Conservation (phyloP, 129 eudicot species). For the Logfia minima region DNA sequence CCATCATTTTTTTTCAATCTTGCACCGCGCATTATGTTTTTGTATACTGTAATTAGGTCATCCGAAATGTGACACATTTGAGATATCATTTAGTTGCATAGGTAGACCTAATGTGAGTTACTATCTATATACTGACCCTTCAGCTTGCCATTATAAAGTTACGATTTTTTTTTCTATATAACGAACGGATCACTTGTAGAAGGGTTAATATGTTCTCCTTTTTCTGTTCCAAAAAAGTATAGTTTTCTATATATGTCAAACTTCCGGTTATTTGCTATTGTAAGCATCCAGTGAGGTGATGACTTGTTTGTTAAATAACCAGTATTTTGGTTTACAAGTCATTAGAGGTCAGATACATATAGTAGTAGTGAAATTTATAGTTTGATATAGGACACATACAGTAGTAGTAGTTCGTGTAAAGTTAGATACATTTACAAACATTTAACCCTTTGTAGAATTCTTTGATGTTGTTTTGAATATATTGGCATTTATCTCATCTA, state of each 20-base stretch:
- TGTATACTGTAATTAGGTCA: constrained; percentile 41
- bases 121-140: constrained; percentile 22
- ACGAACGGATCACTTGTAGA: constrained; percentile 10
- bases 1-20: constrained; percentile 6
- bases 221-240: too few relatives aligned
- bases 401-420: too few relatives aligned
- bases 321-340: too few relatives aligned
- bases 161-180: constrained; percentile 11
- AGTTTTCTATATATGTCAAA: too few relatives aligned
- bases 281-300: too few relatives aligned
- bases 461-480: neutral
- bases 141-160: constrained; percentile 22
- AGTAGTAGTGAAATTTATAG: too few relatives aligned
- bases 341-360: too few relatives aligned
- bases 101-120: constrained; percentile 32
- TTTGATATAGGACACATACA: too few relatives aligned
- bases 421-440: too few relatives aligned
- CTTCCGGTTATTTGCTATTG: too few relatives aligned
- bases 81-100: constrained; percentile 34
- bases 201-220: too few relatives aligned
- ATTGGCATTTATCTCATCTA: constrained; percentile 11
- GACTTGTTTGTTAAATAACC: too few relatives aligned
- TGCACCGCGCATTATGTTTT: constrained; percentile 22
- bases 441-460: neutral
- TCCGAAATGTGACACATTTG: constrained; percentile 37